Evolutionary conservation across 108 stramenopile genomes (phyloP).

Genomic region (Fragilaria crotonensis): DNA sequence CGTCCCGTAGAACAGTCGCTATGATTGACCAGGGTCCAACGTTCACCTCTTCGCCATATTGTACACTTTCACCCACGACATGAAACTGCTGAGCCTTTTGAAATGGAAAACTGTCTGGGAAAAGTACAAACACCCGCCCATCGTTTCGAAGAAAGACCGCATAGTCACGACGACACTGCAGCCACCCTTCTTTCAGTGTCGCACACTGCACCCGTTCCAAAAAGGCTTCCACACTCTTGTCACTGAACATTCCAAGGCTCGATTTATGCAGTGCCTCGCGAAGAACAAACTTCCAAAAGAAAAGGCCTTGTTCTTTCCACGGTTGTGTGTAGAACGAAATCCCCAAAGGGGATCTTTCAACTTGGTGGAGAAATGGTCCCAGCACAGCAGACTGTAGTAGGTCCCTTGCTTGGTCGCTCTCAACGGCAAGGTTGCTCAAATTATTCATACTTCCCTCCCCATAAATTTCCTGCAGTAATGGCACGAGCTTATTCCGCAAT

Average conservation of each 20-base stretch:
- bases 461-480: slow-evolving; percentile 90
- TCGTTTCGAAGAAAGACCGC: slow-evolving; percentile 63
- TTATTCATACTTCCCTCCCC: slow-evolving; percentile 87
- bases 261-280: slow-evolving; percentile 69
- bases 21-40: slow-evolving; percentile 73
- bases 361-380: slow-evolving; percentile 49
- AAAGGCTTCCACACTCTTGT: slow-evolving; percentile 68
- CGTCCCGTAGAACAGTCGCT: slow-evolving; percentile 21
- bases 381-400: slow-evolving; percentile 53
- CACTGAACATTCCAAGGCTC: slow-evolving; percentile 78
- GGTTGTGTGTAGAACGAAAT: slow-evolving; percentile 49
- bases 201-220: slow-evolving; percentile 27
- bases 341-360: slow-evolving; percentile 62
- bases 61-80: slow-evolving; percentile 25
- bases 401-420: slow-evolving; percentile 73
- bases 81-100: slow-evolving; percentile 43
- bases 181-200: slow-evolving; percentile 55
- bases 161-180: slow-evolving; percentile 85
- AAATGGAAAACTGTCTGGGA: slow-evolving; percentile 65
- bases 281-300: slow-evolving; percentile 85
- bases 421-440: slow-evolving; percentile 66
- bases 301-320: slow-evolving; percentile 50
- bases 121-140: slow-evolving; percentile 56
- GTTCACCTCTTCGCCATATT: slow-evolving; percentile 22
- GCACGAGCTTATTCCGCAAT: slow-evolving; percentile 85